Percentiles rank a stretch among this genome's conserved stretches.
These are phyloP conservation scores for Arxiozyma slooffiae DNA, from an alignment of 1,139 yeast species.

Conservation along the genomic window DNA sequence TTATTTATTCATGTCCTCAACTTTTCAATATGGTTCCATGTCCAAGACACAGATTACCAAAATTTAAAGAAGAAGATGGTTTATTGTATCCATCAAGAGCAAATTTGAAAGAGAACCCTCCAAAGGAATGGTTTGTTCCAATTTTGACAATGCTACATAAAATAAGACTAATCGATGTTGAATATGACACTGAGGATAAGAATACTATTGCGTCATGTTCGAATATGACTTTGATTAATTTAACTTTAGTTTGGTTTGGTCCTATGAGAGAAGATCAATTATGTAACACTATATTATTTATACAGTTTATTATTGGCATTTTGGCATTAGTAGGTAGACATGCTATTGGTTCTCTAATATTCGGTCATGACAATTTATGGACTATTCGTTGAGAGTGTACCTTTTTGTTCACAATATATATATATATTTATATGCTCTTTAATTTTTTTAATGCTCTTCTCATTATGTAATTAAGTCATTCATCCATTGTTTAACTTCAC, in stretches of 20 bases:
- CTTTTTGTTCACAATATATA: not conserved
- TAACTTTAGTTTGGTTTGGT: constrained; percentile 75
- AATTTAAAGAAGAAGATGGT: constrained; percentile 57
- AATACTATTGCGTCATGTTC: constrained; percentile 39
- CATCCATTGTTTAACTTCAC: constrained; percentile 68
- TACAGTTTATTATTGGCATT: constrained; percentile 61
- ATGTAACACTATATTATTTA: constrained; percentile 46
- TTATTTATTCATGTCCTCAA: constrained; percentile 83
- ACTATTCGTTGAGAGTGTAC: constrained; percentile 10
- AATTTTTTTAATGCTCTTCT: constrained; percentile 28
- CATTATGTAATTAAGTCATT: constrained; percentile 57
- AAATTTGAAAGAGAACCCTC: constrained; percentile 32
- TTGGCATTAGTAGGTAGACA: constrained; percentile 67
- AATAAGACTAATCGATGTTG: constrained; percentile 41
- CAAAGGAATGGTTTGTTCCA: constrained; percentile 28
- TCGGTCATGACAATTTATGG: constrained; percentile 77
- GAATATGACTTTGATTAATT: constrained; percentile 79
- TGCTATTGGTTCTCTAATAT: constrained; percentile 72
- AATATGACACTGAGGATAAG: constrained; percentile 22
- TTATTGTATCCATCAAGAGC: constrained; percentile 69
- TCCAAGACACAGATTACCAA: constrained; percentile 90
- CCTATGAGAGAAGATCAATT: constrained; percentile 78
- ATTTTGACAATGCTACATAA: constrained; percentile 30
- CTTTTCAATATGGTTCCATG: constrained; percentile 78
- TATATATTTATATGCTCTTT: constrained; percentile 1